Conservation (phyloP, 1,284 basidiomycete genomes). For the Meira miltonrushii region DNA sequence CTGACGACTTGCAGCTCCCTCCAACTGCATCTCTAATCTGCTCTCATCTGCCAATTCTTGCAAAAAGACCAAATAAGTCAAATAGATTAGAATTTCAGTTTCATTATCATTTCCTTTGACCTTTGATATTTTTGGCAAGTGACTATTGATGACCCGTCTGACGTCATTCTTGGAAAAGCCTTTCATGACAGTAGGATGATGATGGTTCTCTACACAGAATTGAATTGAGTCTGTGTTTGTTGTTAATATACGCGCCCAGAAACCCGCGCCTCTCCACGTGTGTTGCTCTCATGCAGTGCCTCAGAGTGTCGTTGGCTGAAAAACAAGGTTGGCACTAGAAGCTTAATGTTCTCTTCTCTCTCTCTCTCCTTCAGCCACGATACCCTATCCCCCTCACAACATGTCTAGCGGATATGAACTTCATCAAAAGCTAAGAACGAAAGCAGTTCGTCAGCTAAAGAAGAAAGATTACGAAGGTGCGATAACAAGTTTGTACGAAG, state of each 20-base stretch:
- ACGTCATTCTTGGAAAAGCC: not conserved
- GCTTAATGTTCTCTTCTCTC: not conserved
- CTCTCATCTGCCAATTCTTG: slow-evolving; percentile 7
- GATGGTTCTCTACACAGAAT: not conserved
- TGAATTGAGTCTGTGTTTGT: no score
- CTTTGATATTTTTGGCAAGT: not conserved
- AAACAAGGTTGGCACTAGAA: not conserved
- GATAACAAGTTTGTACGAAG: slow-evolving; percentile 36
- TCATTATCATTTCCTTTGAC: not conserved
- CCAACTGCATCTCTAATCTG: slow-evolving; percentile 11
- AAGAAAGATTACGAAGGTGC: slow-evolving; percentile 49
- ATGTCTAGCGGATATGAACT: slow-evolving; percentile 43
- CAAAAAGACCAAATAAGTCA: slow-evolving; percentile 11
- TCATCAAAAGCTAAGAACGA: slow-evolving; percentile 50
- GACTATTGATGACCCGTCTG: not conserved
- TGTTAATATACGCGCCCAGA: not conserved
- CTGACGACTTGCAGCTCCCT: slow-evolving; percentile 2
- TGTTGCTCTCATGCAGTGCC: not conserved
- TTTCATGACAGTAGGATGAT: not conserved
- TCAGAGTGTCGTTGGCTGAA: not conserved
- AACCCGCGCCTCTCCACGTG: not conserved
- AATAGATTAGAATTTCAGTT: slow-evolving; percentile 11
- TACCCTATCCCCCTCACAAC: not conserved
- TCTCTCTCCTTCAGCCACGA: not conserved
- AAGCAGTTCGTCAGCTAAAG: slow-evolving; percentile 46